Percentiles rank a stretch among this genome's conserved stretches.
These are phyloP conservation scores for Asterella californica DNA, from an alignment of 225 moss, liverwort and hornwort genomes.

Conservation along the genomic window DNA sequence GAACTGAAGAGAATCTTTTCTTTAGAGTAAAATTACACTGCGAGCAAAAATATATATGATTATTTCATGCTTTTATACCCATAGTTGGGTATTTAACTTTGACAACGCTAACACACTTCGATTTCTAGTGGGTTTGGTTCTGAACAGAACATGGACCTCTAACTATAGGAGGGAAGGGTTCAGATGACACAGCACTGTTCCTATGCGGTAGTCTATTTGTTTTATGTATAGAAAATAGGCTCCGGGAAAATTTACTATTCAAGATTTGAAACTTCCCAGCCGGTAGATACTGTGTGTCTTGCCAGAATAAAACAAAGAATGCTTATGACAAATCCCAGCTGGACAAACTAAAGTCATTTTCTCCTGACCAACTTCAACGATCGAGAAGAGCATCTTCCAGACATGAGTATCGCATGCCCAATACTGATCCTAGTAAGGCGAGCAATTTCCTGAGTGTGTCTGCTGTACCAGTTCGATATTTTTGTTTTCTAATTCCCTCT, in stretches of 20 bases:
- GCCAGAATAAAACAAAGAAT: conserved; percentile 8
- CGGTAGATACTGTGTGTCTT: not conserved
- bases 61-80: too few species aligned
- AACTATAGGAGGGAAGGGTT: too few species aligned
- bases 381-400: conserved; percentile 24
- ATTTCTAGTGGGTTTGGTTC: too few species aligned
- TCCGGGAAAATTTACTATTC: not conserved
- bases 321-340: conserved; percentile 5
- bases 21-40: too few species aligned
- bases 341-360: conserved; percentile 13
- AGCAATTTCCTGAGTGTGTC: conserved; percentile 9
- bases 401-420: conserved; percentile 18
- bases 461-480: not conserved
- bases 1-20: too few species aligned
- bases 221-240: not conserved
- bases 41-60: too few species aligned
- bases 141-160: too few species aligned
- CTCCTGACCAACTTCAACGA: conserved; percentile 17
- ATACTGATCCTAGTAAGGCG: conserved; percentile 10
- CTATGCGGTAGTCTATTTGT: not conserved
- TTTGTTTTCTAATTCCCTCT: conserved; percentile 11
- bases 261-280: not conserved
- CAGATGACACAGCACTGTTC: conserved; percentile 6
- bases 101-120: too few species aligned
- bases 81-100: too few species aligned